Evolutionary conservation across 2,329 filamentous ascomycete genomes (phyloP).

Genomic region (Botryotinia calthae): DNA sequence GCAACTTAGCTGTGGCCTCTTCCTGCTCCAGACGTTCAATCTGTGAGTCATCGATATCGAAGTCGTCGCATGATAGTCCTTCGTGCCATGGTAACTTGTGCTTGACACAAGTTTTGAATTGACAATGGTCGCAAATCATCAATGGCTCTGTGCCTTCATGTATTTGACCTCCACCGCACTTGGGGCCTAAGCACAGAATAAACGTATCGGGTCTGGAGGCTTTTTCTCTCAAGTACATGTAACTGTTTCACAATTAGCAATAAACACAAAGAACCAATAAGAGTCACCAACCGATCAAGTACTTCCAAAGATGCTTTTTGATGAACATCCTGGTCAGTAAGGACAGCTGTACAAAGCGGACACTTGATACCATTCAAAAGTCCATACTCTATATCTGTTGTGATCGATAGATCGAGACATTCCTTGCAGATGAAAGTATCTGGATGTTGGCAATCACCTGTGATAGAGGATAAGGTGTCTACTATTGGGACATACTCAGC

Average conservation of each 20-base stretch:
- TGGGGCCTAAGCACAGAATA: slow-evolving; percentile 25
- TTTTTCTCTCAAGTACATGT: not conserved
- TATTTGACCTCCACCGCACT: slow-evolving; percentile 27
- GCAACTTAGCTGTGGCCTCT: slow-evolving; percentile 31
- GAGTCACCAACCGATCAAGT: slow-evolving; percentile 2
- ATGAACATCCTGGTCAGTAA: not conserved
- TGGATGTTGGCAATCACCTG: not conserved
- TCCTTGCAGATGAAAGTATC: not conserved
- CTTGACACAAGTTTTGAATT: slow-evolving; percentile 27
- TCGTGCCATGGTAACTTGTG: slow-evolving; percentile 34
- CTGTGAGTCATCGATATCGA: slow-evolving; percentile 27
- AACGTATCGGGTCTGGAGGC: slow-evolving; percentile 4
- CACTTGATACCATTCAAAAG: slow-evolving; percentile 5
- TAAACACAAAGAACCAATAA: not conserved
- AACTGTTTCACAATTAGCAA: not conserved
- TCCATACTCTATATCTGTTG: not conserved
- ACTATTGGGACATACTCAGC: not conserved
- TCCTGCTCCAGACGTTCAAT: slow-evolving; percentile 32
- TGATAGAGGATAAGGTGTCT: not conserved
- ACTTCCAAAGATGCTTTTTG: not conserved
- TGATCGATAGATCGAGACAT: slow-evolving; percentile 12
- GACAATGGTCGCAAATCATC: slow-evolving; percentile 30
- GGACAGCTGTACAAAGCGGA: not conserved
- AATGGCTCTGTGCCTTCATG: slow-evolving; percentile 24
- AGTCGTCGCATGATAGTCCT: slow-evolving; percentile 30